Evolutionary conservation across 2,329 filamentous ascomycete genomes (phyloP).

Genomic region (Trichophyton schoenleinii): DNA sequence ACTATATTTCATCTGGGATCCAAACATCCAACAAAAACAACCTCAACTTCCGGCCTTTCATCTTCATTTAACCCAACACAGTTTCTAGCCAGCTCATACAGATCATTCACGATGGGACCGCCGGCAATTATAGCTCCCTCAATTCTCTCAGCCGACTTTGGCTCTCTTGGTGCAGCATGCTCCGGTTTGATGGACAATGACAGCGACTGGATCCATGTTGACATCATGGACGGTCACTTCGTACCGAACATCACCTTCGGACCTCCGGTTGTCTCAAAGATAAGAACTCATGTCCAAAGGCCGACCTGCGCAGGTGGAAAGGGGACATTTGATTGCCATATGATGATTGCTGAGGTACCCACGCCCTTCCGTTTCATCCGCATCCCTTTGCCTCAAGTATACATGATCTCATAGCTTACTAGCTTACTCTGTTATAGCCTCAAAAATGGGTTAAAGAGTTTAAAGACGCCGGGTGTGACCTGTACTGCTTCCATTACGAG

Average conservation of each 20-base stretch:
- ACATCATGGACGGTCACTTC: slow-evolving; percentile 98
- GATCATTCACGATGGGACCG: slow-evolving; percentile 55
- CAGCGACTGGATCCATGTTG: slow-evolving; percentile 87
- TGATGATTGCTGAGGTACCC: slow-evolving; percentile 95
- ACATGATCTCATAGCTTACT: neutral
- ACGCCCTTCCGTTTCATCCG: neutral
- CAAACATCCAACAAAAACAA: neutral
- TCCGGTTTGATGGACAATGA: slow-evolving; percentile 71
- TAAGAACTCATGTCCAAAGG: slow-evolving; percentile 69
- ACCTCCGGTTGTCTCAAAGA: slow-evolving; percentile 86
- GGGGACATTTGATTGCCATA: slow-evolving; percentile 97
- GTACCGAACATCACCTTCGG: slow-evolving; percentile 98
- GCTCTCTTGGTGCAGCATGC: slow-evolving; percentile 73
- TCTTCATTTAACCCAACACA: neutral
- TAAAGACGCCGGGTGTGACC: slow-evolving; percentile 81
- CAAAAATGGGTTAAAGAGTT: slow-evolving; percentile 98
- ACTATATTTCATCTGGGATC: neutral
- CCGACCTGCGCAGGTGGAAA: slow-evolving; percentile 58
- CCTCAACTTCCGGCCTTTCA: neutral
- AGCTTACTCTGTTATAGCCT: slow-evolving; percentile 45
- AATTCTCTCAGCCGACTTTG: slow-evolving; percentile 97
- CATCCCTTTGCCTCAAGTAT: neutral
- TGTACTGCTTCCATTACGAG: slow-evolving; percentile 99
- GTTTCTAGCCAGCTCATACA: neutral
- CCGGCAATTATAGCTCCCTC: slow-evolving; percentile 92